Evolutionary conservation across 2,329 filamentous ascomycete genomes (phyloP), one percentile per base, ranked within the genome.

Genomic region (Aspergillus flavus): DNA sequence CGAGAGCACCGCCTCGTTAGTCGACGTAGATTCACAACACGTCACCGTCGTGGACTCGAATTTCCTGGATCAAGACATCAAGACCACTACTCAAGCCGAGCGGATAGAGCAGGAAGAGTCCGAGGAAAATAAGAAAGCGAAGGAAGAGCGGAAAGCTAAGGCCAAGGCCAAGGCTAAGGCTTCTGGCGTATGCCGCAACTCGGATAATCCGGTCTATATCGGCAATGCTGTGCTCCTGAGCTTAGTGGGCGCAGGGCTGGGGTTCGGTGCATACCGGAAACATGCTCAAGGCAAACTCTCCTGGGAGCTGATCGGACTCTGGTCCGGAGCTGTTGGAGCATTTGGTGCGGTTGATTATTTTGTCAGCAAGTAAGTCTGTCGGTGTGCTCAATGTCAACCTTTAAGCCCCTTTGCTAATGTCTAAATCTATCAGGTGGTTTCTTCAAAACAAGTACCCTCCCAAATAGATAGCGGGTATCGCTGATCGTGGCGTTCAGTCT

Each of bases 361-460:
- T 61, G 77, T 81, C 50, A 84, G 81, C 80, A 82, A 81, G 81
- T 84, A 67, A 75, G 81, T 71, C 30, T 4, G 32, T 19, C 6
- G 5, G n/a, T 39, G 6, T 34, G n/a, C 21, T 39, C 7, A 39
- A 39, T 14, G 50, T 11, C 32, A 23, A 23, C 1, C 21, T 26
- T 4, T 39, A 16, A 23, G 5, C 32, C 2, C 6, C 9, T 32
- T 36, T 67, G 61, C 65, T 72, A 64, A 70, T 28, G 16, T 1
- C 39, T 26, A 23, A 48, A 32, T 23, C 26, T 61, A 12, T 52
- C 64, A 84, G 82, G 68, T 84, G 82, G 78, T 76, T 84, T 61
- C 73, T 83, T 66, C 79, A 82, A 70, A 83, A 83, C 76, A 83
- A 83, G 71, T 84, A 80, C 68, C 82, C 82, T 57, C 76, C 77